Evolutionary conservation across 768 basidiomycete species (phyloP), one percentile per base, ranked within the genome.

Genomic region (Hygrophoropsis aurantiaca): DNA sequence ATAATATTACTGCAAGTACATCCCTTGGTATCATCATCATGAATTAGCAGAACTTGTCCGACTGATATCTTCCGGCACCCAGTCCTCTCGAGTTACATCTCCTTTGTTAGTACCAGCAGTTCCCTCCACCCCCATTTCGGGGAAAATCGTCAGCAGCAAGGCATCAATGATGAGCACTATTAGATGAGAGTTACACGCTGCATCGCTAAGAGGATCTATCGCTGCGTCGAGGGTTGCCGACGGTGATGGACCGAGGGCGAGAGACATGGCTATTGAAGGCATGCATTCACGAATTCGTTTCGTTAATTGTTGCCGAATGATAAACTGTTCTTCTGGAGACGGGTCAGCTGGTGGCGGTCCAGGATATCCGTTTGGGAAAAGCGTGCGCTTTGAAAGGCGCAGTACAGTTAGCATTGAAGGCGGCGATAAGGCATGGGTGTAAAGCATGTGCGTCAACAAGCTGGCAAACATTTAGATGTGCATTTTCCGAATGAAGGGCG

Each of bases 311-410:
- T 59, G 51, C 24, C 80, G 76, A 40, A 91, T 70, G 26, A 70
- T 74, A 2, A 71, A 69, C 54, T 90, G 87, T 64, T 94, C 92
- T 53, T 89, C 89, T 1, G 71, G 70, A 0, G 85, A 82, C 15
- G 94, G 94, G 36, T 90, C 89, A 1, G 78, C 70, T 2, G 86
- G 82, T 1, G 82, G 65, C 0, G 84, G 81, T 0, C 79, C 88
- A 1, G 92, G 93, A 67, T 90, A 91, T 11, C 95, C 94, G 51
- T 84, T 83, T 3, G 95, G 94, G 61, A 95, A 98, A 21, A 98
- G 73, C 7, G 85, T 77, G 8, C 75, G 75, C 56, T 89, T 90
- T 11, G 82, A 68, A 4, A 75, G 59, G 30, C 80, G 77, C 30
- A 83, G 70, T 21, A 78, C 62, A 25, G 70, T 71, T 16, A 85